These are phyloP conservation scores for Penicillium sp. DNA, from an alignment of 2,329 filamentous ascomycete species.

Conservation along the genomic window DNA sequence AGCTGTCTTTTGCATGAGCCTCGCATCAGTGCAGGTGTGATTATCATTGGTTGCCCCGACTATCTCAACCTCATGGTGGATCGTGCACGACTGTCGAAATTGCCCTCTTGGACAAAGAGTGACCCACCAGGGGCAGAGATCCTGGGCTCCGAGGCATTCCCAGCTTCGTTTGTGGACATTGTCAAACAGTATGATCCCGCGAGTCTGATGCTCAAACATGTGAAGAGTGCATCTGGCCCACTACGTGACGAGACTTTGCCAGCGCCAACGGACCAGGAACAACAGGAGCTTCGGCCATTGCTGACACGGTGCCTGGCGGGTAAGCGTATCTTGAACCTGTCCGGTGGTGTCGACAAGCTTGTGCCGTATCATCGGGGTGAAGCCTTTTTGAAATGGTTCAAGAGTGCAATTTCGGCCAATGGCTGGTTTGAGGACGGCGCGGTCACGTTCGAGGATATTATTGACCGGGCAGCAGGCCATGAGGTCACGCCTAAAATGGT, in stretches of 20 bases:
- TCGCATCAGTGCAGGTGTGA: slow-evolving; percentile 73
- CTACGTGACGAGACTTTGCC: slow-evolving; percentile 34
- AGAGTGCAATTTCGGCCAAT: slow-evolving; percentile 41
- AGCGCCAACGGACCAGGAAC: slow-evolving; percentile 45
- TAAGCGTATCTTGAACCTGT: slow-evolving; percentile 56
- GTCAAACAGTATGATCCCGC: slow-evolving; percentile 73
- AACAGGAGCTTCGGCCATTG: slow-evolving; percentile 44
- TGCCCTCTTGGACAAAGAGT: slow-evolving; percentile 59
- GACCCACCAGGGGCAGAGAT: slow-evolving; percentile 63
- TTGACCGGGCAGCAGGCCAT: slow-evolving; percentile 60
- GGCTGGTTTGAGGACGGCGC: slow-evolving; percentile 54
- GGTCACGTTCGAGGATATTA: slow-evolving; percentile 57
- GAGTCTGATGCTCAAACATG: slow-evolving; percentile 65
- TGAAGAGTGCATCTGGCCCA: slow-evolving; percentile 25
- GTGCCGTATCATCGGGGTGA: slow-evolving; percentile 61
- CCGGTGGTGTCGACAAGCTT: slow-evolving; percentile 59
- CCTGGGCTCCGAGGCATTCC: slow-evolving; percentile 77
- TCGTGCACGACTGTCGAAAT: slow-evolving; percentile 71
- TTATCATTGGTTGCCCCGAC: slow-evolving; percentile 88
- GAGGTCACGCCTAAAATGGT: slow-evolving; percentile 60
- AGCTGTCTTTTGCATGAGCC: slow-evolving; percentile 76
- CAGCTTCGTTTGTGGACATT: slow-evolving; percentile 63
- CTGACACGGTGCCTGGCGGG: slow-evolving; percentile 47
- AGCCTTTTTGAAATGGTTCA: slow-evolving; percentile 59
- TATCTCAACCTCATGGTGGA: slow-evolving; percentile 78